Conservation (phyloP, 306 rosid genomes). For the Sophora flavescens region DNA sequence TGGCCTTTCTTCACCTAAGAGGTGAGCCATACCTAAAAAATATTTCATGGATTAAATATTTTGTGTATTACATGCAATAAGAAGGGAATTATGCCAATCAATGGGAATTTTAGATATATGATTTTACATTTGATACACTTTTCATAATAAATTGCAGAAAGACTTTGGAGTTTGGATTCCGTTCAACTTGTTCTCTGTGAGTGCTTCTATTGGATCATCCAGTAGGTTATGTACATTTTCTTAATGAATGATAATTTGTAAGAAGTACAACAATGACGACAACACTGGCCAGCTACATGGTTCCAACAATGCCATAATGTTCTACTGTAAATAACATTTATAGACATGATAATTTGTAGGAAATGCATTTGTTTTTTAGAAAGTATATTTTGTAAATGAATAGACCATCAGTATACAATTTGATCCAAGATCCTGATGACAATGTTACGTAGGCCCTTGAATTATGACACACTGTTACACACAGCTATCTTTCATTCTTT, state of each 20-base stretch:
- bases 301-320: no score
- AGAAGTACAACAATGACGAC: not conserved
- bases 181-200: conserved; percentile 33
- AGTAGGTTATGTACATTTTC: conserved; percentile 6
- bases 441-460: not conserved
- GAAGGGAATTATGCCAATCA: not conserved
- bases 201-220: not conserved
- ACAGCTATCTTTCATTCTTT: conserved; percentile 7
- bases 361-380: conserved; percentile 9
- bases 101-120: conserved; percentile 24
- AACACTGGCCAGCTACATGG: no score
- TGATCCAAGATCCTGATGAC: conserved; percentile 34
- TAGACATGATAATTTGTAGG: conserved; percentile 1
- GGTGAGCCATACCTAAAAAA: conserved; percentile 48
- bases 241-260: conserved; percentile 3
- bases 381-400: conserved; percentile 19
- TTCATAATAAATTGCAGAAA: conserved; percentile 35
- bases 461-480: not conserved
- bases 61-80: not conserved
- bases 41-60: conserved; percentile 39
- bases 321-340: no score
- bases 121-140: not conserved
- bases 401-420: conserved; percentile 14
- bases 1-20: conserved; percentile 41
- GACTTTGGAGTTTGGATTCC: conserved; percentile 2